phyloP scores from a whole-genome alignment of 1,139 yeast species.

The Hansenula sp. region DNA sequence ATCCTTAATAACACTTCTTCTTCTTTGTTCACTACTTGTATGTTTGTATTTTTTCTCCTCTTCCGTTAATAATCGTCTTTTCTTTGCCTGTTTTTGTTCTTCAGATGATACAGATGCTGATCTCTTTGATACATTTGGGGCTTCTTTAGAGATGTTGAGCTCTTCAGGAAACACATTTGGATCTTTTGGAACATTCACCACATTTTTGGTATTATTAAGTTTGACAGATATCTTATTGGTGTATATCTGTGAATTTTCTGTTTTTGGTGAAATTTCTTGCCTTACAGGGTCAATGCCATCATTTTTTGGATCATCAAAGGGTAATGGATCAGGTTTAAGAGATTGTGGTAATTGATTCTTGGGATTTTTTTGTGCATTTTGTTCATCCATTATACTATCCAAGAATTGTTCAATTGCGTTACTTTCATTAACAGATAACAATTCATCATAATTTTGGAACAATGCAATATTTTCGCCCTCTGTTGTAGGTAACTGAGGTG shows the following conservation, averaged over 20 bases:
- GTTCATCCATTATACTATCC: slow-evolving; percentile 33
- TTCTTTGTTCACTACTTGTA: slow-evolving; percentile 68
- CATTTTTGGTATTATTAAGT: background rate
- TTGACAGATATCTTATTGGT: background rate
- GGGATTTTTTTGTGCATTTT: background rate
- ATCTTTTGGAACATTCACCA: background rate
- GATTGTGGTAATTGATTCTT: background rate
- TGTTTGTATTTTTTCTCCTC: slow-evolving; percentile 73
- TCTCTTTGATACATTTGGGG: slow-evolving; percentile 23
- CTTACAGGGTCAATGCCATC: too few relatives aligned
- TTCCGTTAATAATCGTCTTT: slow-evolving; percentile 49
- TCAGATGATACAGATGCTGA: slow-evolving; percentile 16
- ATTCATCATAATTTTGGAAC: slow-evolving; percentile 5
- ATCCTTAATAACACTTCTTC: slow-evolving; percentile 66
- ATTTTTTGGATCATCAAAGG: background rate
- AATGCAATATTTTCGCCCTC: background rate
- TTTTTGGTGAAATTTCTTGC: background rate
- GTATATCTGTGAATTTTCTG: background rate
- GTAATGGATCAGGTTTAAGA: background rate
- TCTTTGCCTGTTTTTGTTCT: slow-evolving; percentile 13
- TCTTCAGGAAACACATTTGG: background rate
- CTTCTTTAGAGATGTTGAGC: background rate
- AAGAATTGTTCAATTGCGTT: slow-evolving; percentile 33
- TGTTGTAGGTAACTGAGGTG: slow-evolving; percentile 5
- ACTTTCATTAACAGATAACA: slow-evolving; percentile 26